Evolutionary conservation across 2,329 filamentous ascomycete genomes (phyloP).

Genomic region (Proliferodiscus dingleyae): DNA sequence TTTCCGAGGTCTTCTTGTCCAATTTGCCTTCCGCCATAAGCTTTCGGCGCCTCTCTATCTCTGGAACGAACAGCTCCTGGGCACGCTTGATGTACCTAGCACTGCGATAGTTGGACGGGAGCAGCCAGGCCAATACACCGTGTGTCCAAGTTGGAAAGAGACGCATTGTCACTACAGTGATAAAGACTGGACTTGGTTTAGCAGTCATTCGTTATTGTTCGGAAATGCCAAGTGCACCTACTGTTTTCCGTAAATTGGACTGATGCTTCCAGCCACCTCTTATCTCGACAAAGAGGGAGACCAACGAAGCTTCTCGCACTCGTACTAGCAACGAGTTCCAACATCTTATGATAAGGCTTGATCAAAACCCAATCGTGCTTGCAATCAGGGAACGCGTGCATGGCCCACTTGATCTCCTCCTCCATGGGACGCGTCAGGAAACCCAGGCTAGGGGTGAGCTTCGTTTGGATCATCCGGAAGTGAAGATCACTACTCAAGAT

Average conservation of each 20-base stretch:
- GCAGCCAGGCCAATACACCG: not conserved
- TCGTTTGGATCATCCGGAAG: not conserved
- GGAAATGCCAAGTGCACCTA: not conserved
- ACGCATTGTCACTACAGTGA: not conserved
- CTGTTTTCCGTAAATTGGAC: constrained; percentile 3
- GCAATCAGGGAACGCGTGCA: not conserved
- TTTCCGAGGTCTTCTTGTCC: not conserved
- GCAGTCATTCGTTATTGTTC: not conserved
- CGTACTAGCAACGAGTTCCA: not conserved
- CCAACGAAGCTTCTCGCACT: constrained; percentile 2
- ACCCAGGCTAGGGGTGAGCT: constrained; percentile 1
- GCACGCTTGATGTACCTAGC: not conserved
- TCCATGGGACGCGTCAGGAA: not conserved
- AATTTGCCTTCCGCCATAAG: not conserved
- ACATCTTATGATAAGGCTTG: not conserved
- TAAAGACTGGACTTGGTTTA: constrained; percentile 1
- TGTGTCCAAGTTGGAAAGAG: constrained; percentile 1
- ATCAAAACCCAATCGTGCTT: not conserved
- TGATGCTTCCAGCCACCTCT: constrained; percentile 1
- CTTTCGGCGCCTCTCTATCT: constrained; percentile 2
- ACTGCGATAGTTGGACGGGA: not conserved
- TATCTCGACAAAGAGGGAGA: not conserved
- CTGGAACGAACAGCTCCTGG: constrained; percentile 1
- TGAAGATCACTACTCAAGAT: constrained; percentile 1
- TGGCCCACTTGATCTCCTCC: constrained; percentile 1